A percentile compares a stretch with the other conserved stretches of the same genome.
phyloP scores from a whole-genome alignment of 108 stramenopile genomes.

The Discostella pseudostelligera region DNA sequence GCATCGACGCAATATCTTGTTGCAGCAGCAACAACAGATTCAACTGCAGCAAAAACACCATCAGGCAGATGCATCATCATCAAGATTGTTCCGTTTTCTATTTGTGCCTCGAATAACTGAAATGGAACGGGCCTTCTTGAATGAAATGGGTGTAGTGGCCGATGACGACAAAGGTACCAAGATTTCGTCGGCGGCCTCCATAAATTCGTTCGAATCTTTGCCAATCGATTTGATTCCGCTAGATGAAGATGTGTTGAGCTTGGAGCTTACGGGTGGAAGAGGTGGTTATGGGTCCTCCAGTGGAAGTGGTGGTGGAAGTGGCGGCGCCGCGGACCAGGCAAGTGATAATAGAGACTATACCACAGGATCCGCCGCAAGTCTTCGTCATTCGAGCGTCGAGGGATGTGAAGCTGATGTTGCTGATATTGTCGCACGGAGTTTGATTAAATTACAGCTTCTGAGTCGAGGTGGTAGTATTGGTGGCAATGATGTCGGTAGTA shows the following conservation, averaged over 20 bases:
- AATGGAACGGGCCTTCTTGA: slow-evolving; percentile 34
- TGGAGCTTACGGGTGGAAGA: slow-evolving; percentile 37
- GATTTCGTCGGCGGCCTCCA: neutral
- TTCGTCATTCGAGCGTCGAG: slow-evolving; percentile 54
- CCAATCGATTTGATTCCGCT: slow-evolving; percentile 48
- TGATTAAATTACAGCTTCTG: slow-evolving; percentile 71
- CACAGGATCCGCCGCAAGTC: slow-evolving; percentile 19
- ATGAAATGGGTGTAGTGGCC: slow-evolving; percentile 31
- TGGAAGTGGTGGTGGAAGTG: neutral
- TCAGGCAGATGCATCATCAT: neutral
- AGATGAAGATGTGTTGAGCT: slow-evolving; percentile 47
- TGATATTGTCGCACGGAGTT: slow-evolving; percentile 60
- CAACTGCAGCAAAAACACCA: neutral
- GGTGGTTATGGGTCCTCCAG: neutral
- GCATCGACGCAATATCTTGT: slow-evolving; percentile 20
- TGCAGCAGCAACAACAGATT: neutral
- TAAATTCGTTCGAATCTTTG: slow-evolving; percentile 32
- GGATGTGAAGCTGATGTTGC: slow-evolving; percentile 62
- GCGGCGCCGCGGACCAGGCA: neutral
- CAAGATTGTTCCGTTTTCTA: slow-evolving; percentile 34
- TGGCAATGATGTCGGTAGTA: neutral
- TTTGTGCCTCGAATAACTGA: slow-evolving; percentile 41
- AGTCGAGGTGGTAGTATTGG: slow-evolving; percentile 20
- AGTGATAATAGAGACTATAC: neutral
- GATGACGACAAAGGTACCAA: neutral